phyloP scores from a whole-genome alignment of 2,329 filamentous ascomycete species.

The Aureobasidium vineae region DNA sequence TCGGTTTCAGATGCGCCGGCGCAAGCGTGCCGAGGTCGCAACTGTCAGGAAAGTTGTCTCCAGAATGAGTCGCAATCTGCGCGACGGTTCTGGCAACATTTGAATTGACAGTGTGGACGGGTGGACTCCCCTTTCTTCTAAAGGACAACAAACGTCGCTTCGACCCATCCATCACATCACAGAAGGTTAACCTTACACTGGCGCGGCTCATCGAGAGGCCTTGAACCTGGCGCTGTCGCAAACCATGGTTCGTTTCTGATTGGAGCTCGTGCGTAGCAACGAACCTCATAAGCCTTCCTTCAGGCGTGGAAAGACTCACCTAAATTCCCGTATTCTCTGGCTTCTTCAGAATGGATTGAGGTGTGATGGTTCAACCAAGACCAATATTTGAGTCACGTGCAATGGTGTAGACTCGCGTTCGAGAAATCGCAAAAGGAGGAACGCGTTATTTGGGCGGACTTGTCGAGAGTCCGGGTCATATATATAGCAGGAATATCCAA shows the following conservation, averaged over 20 bases:
- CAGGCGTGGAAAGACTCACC: neutral
- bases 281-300: neutral
- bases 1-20: conserved; percentile 22
- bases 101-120: neutral
- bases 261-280: neutral
- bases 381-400: conserved; percentile 9
- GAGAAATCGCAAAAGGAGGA: neutral
- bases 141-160: neutral
- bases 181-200: neutral
- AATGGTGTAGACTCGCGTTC: conserved; percentile 19
- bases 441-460: neutral
- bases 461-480: neutral
- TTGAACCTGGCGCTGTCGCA: neutral
- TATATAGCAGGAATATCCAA: neutral
- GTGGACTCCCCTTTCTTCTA: neutral
- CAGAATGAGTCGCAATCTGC: conserved; percentile 7
- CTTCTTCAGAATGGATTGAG: neutral
- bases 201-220: neutral
- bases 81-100: conserved; percentile 7
- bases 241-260: neutral
- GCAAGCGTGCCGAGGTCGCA: conserved; percentile 21
- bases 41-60: conserved; percentile 5
- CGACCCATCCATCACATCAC: neutral
- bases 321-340: neutral
- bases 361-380: neutral